A percentile compares a stretch with the other conserved stretches of the same genome.
phyloP scores from a whole-genome alignment of 2,329 filamentous ascomycete genomes.

The Curvularia eragrostidis region DNA sequence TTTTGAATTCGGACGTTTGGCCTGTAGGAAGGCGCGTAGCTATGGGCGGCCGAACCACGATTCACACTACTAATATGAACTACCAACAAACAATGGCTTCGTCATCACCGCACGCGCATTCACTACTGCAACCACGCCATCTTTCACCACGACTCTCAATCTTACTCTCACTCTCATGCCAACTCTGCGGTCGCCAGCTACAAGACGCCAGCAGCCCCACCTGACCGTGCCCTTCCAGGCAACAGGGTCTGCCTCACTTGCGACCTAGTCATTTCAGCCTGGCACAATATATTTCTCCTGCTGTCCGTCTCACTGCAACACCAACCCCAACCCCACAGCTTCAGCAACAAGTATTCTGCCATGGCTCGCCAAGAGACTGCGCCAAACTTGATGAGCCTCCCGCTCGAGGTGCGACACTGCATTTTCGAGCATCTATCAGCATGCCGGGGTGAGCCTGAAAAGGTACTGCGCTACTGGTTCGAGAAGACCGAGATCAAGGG shows the following conservation, averaged over 20 bases:
- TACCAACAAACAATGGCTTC: not conserved
- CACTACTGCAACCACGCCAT: not conserved
- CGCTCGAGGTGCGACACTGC: constrained; percentile 42
- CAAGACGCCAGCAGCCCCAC: constrained; percentile 17
- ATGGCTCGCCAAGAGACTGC: constrained; percentile 16
- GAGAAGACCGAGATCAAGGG: constrained; percentile 42
- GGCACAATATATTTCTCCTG: not conserved
- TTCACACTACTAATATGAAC: not conserved
- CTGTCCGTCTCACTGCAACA: not conserved
- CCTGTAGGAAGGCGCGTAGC: constrained; percentile 10
- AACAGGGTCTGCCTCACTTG: constrained; percentile 16
- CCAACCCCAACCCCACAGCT: not conserved
- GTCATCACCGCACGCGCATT: constrained; percentile 2
- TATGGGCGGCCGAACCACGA: not conserved
- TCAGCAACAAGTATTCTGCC: not conserved
- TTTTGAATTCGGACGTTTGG: no score
- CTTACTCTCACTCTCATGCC: not conserved
- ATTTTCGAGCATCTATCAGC: constrained; percentile 36
- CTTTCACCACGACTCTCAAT: not conserved
- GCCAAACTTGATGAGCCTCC: constrained; percentile 30
- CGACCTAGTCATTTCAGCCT: not conserved
- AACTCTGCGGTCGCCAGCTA: constrained; percentile 5
- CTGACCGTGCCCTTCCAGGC: constrained; percentile 23
- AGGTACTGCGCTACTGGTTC: constrained; percentile 45
- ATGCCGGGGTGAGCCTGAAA: constrained; percentile 28